Evolutionary conservation across 2,329 filamentous ascomycete genomes (phyloP).

Genomic region (Alternaria rosae): DNA sequence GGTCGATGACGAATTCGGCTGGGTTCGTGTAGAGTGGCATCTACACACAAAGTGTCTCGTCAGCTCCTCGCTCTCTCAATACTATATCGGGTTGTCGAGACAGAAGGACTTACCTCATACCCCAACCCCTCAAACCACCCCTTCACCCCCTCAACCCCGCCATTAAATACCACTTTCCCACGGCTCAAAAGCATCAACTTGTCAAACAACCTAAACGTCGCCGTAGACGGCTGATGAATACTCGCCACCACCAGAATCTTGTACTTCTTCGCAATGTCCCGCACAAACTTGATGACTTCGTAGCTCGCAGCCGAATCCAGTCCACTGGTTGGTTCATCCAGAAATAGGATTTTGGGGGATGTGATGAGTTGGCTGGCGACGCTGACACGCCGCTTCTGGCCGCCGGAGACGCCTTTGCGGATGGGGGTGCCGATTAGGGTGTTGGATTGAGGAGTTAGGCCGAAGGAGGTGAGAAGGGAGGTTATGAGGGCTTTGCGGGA

Average conservation of each 20-base stretch:
- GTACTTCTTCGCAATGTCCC: constrained; percentile 69
- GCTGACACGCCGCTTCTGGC: constrained; percentile 81
- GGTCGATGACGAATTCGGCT: constrained; percentile 79
- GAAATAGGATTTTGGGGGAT: constrained; percentile 78
- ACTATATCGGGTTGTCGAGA: not conserved
- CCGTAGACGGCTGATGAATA: constrained; percentile 85
- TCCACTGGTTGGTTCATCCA: constrained; percentile 85
- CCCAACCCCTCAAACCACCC: constrained; percentile 70
- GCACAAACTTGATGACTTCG: constrained; percentile 79
- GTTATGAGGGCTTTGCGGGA: constrained; percentile 71
- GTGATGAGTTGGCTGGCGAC: constrained; percentile 85
- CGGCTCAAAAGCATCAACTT: constrained; percentile 76
- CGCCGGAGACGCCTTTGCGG: constrained; percentile 82
- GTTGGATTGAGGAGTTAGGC: constrained; percentile 72
- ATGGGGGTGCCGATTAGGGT: constrained; percentile 83
- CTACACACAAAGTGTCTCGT: constrained; percentile 29
- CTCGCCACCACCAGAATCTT: constrained; percentile 80
- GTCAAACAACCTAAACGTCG: constrained; percentile 82
- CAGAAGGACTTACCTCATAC: constrained; percentile 38
- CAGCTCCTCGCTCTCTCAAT: not conserved
- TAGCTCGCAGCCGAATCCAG: constrained; percentile 79
- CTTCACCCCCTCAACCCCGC: constrained; percentile 65
- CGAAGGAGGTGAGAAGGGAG: constrained; percentile 74
- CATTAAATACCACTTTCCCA: constrained; percentile 77
- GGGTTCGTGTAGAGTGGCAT: constrained; percentile 78